A percentile compares a stretch with the other conserved stretches of the same genome.
Evolutionary conservation across 78 protist species (phyloP).

Genomic region (Polysphondylium violaceum): DNA sequence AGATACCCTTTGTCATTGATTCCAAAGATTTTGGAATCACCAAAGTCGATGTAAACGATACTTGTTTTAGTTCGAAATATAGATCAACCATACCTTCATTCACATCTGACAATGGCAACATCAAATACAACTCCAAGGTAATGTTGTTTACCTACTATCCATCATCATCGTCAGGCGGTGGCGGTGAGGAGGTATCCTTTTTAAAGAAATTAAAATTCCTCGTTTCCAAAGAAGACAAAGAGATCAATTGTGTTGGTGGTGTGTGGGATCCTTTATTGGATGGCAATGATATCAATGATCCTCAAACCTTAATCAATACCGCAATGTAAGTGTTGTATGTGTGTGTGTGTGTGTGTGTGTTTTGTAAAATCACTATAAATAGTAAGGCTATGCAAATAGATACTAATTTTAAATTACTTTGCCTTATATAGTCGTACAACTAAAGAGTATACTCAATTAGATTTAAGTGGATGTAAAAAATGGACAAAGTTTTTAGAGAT

Average conservation of each 20-base stretch:
- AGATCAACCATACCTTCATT: background rate
- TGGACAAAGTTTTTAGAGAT: conserved; percentile 67
- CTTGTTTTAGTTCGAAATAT: conserved; percentile 14
- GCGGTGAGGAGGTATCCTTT: background rate
- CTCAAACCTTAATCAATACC: conserved; percentile 68
- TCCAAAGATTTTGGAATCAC: conserved; percentile 12
- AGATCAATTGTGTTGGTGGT: conserved; percentile 65
- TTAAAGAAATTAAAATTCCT: conserved; percentile 41
- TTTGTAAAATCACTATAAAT: background rate
- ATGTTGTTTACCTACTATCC: conserved; percentile 23
- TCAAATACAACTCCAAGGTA: conserved; percentile 65
- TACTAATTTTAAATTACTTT: background rate
- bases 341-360: background rate
- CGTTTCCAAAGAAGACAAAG: conserved; percentile 53
- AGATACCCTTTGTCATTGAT: conserved; percentile 33
- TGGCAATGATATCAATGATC: conserved; percentile 48
- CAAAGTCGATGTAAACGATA: conserved; percentile 1
- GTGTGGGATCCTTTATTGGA: conserved; percentile 32
- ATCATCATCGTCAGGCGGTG: background rate
- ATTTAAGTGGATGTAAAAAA: conserved; percentile 17
- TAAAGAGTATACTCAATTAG: conserved; percentile 66
- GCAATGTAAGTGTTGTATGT: conserved; percentile 18
- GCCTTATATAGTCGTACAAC: conserved; percentile 36
- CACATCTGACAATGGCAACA: background rate
- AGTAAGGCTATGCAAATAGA: too few relatives aligned